Base-by-base conservation (phyloP, 257 asterid genomes). In the Petrea volubilis region DNA sequence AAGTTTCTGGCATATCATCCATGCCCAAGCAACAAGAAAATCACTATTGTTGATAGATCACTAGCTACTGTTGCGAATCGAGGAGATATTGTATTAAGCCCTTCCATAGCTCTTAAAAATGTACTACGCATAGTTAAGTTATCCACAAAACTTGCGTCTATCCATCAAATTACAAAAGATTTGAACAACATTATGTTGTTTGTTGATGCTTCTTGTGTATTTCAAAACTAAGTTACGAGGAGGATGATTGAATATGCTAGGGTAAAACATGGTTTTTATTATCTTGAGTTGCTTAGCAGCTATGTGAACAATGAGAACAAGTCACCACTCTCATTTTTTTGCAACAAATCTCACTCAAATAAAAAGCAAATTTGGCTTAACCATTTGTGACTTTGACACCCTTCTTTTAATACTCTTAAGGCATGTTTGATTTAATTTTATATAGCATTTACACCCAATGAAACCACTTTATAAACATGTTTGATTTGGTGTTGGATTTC, bases 161-260 rank as follows among this genome's bases (percentile, higher is more conserved):
- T 69, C 5, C 18, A 40, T 17, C 36, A n/a, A 25, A 47, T 59
- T 8, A 60, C 69, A 2, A 15, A 47, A 24, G 60, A 72, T 25
- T 11, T 61, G 1, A 29, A 20, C 2, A 60, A 62, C 24, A 15
- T 3, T 61, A 12, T 27, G 44, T 11, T 38, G 11, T 38, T 38
- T 38, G 7, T 10, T 38, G 2, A 14, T 38, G 44, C 7, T 33
- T 49, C 15, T 34, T 72, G 71, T 40, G 24, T 60, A 27, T 60
- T 72, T 62, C 31, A 72, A 56, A 1, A 50, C 3, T 23, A 60
- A 68, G 71, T 10, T 28, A 17, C 12, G 43, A 25, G 55, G 56
- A 18, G 20, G 66, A 68, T 10, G 38, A 34, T 68, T 68, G 69
- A 64, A 49, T 46, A 7, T 72, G 77, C 70, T 72, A 50, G n/a